Evolutionary conservation across 1,139 yeast species (phyloP), one percentile per base, ranked within the genome.

Genomic region (Lodderomyces theae): DNA sequence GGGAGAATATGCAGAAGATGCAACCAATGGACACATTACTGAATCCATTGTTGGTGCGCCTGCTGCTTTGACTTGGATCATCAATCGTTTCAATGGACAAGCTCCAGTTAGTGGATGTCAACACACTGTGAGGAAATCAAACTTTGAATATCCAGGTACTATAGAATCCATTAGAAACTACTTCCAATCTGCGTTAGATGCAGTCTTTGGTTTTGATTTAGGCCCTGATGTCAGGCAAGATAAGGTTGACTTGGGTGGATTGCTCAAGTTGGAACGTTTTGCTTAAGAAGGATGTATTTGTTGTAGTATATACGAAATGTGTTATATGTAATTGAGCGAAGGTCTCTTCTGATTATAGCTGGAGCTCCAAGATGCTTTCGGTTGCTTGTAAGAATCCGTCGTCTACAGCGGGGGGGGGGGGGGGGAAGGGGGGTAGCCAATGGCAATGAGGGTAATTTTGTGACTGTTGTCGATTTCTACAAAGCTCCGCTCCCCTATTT

Each of bases 21-120:
- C 42, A 11, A 42, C 54, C 5, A 52, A 61, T 33, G 66, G 66
- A n/a, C 69, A 64, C 44, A 35, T 58, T 23, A 44, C 57, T 6
- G 67, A 61, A 43, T 31, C 50, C 7, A 29, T 50, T 12, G 51
- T 54, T 35, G 69, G 69, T 10, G 51, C 55, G 30, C 65, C 65
- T 7, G 66, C 67, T 1, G 68, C 60, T 2, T 43, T 60, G 15
- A 56, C 58, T 3, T 63, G 67, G 68, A 34, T 60, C 2, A 38
- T 49, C 17, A 45, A 47, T 17, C 46, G 49, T 21, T 47, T 57
- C 26, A 42, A 48, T 4, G 66, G 65, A n/a, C 46, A 35, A 5
- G 24, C 38, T 3, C 51, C 66, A 3, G 60, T 62, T 11, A 24
- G 50, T n/a, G 70, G 71, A 2, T 65, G 70, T 42, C 38, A 45